Percentiles rank a stretch among this genome's conserved stretches.
Conservation (phyloP, 768 basidiomycete species). For the Leccinum broughii region DNA sequence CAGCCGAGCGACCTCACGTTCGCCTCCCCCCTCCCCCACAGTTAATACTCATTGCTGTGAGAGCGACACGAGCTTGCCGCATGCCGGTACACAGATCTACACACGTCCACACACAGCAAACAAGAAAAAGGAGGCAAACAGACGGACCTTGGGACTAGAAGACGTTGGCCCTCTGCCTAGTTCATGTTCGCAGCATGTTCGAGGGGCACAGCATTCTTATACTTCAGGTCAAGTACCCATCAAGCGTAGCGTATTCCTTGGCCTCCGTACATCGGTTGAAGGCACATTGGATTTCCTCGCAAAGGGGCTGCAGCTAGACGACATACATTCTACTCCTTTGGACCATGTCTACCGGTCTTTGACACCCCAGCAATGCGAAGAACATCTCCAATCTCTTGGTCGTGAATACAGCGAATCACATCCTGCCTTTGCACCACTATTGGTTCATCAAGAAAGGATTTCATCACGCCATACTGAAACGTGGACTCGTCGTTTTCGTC, state of each 20-base stretch:
- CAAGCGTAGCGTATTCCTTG: conserved; percentile 10
- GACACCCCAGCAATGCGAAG: conserved; percentile 19
- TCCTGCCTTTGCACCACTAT: conserved; percentile 51
- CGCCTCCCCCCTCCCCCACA: conserved; percentile 5
- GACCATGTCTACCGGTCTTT: conserved; percentile 4
- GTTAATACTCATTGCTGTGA: background rate
- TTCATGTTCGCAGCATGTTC: conserved; percentile 56
- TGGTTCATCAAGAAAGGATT: conserved; percentile 18
- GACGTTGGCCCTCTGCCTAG: conserved; percentile 48
- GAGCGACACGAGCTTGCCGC: conserved; percentile 10
- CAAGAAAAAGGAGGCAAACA: conserved; percentile 4
- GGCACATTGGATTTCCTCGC: conserved; percentile 22
- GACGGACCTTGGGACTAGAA: conserved; percentile 5
- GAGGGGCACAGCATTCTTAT: conserved; percentile 52
- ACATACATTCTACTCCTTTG: background rate
- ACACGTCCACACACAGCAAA: background rate
- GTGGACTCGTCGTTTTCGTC: conserved; percentile 79
- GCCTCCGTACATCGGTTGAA: conserved; percentile 5
- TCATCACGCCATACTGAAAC: conserved; percentile 37
- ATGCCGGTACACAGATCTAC: conserved; percentile 1
- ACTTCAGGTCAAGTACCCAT: conserved; percentile 10
- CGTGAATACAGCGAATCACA: conserved; percentile 35
- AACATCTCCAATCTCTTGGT: conserved; percentile 12
- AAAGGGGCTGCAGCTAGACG: conserved; percentile 2
- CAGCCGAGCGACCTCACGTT: conserved; percentile 8